These are phyloP conservation scores for Neonectria neomacrospora DNA, from an alignment of 2,329 filamentous ascomycete species.

Conservation along the genomic window DNA sequence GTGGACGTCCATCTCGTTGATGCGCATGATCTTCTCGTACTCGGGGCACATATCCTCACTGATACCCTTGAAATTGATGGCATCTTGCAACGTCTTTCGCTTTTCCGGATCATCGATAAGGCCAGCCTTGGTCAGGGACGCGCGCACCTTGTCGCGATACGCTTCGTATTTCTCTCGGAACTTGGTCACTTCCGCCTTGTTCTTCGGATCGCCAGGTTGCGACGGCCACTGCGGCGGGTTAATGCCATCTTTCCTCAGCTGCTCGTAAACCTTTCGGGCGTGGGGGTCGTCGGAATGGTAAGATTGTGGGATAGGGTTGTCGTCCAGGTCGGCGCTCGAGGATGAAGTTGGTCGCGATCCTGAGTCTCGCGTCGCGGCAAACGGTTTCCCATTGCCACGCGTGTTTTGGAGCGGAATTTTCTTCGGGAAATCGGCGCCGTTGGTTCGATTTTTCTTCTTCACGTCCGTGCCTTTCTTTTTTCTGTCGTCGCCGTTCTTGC, in stretches of 20 bases:
- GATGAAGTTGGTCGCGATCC: conserved; percentile 42
- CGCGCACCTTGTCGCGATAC: conserved; percentile 67
- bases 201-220: conserved; percentile 63
- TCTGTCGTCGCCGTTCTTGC: conserved; percentile 40
- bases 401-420: conserved; percentile 30
- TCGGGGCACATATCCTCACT: conserved; percentile 78
- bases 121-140: conserved; percentile 67
- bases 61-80: conserved; percentile 74
- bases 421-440: conserved; percentile 22
- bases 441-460: conserved; percentile 36
- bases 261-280: conserved; percentile 62
- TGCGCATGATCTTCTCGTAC: conserved; percentile 71
- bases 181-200: conserved; percentile 62
- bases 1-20: conserved; percentile 69
- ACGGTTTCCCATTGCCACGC: conserved; percentile 36
- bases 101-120: conserved; percentile 74
- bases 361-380: conserved; percentile 33
- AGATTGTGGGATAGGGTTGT: conserved; percentile 33
- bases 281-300: conserved; percentile 51
- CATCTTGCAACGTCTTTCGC: conserved; percentile 69
- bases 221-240: conserved; percentile 65
- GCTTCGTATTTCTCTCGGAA: conserved; percentile 67
- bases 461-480: conserved; percentile 38
- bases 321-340: conserved; percentile 38
- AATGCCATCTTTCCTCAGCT: conserved; percentile 66